Evolutionary conservation across 2,329 filamentous ascomycete genomes (phyloP).

Genomic region (Gnomoniopsis sp.): DNA sequence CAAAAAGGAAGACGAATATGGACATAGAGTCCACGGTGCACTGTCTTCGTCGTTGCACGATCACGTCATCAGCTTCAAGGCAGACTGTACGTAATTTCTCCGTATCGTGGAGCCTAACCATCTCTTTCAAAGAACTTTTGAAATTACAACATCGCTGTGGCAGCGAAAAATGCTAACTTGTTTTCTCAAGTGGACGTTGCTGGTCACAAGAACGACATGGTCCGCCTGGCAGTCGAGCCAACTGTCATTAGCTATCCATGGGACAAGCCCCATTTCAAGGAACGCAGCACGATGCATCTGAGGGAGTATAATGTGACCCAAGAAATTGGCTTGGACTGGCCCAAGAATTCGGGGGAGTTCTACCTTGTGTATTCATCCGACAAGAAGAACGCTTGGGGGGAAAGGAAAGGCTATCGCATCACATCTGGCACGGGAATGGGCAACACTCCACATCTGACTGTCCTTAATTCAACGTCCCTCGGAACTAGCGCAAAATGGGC

Average conservation of each 20-base stretch:
- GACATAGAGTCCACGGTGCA: conserved; percentile 31
- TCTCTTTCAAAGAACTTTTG: too few relatives aligned
- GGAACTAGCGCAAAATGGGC: conserved; percentile 23
- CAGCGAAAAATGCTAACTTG: too few relatives aligned
- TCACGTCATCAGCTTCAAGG: conserved; percentile 37
- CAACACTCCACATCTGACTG: conserved; percentile 22
- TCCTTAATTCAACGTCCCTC: conserved; percentile 30
- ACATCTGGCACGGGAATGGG: conserved; percentile 28
- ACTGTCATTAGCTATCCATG: conserved; percentile 22
- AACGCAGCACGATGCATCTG: conserved; percentile 19
- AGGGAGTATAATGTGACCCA: conserved; percentile 7
- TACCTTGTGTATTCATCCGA: conserved; percentile 31
- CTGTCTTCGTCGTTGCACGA: conserved; percentile 35
- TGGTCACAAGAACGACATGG: conserved; percentile 28
- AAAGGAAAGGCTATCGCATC: conserved; percentile 40
- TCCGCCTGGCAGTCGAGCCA: conserved; percentile 31
- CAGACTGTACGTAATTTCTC: too few relatives aligned
- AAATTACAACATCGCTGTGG: too few relatives aligned
- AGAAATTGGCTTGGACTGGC: conserved; percentile 17
- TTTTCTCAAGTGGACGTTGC: conserved; percentile 37
- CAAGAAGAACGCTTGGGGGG: conserved; percentile 37
- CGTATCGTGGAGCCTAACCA: too few relatives aligned
- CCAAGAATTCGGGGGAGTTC: conserved; percentile 37
- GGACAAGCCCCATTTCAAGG: conserved; percentile 13
- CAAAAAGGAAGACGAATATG: conserved; percentile 30